Percentiles rank a stretch among this genome's conserved stretches.
These are phyloP conservation scores for Neurospora sp. DNA, from an alignment of 495 filamentous ascomycete species.

Conservation along the genomic window DNA sequence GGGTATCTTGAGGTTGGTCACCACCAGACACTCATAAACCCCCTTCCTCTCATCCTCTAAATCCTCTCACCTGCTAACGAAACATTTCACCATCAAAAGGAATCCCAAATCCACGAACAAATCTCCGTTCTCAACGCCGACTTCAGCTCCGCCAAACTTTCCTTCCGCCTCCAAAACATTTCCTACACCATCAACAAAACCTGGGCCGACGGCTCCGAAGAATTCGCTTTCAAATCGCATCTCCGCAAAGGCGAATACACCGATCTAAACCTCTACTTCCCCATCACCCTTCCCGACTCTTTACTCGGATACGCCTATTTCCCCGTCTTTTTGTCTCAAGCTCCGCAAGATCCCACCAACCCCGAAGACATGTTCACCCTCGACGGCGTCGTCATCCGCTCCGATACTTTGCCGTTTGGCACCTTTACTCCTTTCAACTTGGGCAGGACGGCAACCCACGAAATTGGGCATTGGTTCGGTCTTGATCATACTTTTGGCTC, in stretches of 20 bases:
- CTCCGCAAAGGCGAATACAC: slow-evolving; percentile 1
- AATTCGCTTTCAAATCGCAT: not conserved
- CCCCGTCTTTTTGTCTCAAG: not conserved
- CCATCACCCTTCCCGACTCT: not conserved
- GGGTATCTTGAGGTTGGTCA: not conserved
- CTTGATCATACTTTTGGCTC: slow-evolving; percentile 42
- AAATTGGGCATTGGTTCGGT: slow-evolving; percentile 46
- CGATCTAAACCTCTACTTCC: slow-evolving; percentile 1
- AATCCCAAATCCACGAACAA: slow-evolving; percentile 1
- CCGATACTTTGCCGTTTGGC: slow-evolving; percentile 2
- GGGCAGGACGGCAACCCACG: slow-evolving; percentile 43
- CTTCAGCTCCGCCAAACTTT: not conserved
- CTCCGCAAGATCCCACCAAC: not conserved
- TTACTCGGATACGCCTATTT: slow-evolving; percentile 30
- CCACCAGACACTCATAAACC: too few species aligned
- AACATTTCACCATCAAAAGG: not conserved
- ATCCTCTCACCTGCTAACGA: too few species aligned
- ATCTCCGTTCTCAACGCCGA: slow-evolving; percentile 1
- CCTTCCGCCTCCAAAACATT: slow-evolving; percentile 1
- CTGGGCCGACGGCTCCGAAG: not conserved
- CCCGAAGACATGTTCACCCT: not conserved
- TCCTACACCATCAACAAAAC: not conserved
- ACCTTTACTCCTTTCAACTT: slow-evolving; percentile 20
- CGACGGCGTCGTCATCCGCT: not conserved
- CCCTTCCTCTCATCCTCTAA: too few species aligned